These are phyloP conservation scores for Chaetomium sp. DNA, from an alignment of 2,329 filamentous ascomycete species.

Conservation along the genomic window DNA sequence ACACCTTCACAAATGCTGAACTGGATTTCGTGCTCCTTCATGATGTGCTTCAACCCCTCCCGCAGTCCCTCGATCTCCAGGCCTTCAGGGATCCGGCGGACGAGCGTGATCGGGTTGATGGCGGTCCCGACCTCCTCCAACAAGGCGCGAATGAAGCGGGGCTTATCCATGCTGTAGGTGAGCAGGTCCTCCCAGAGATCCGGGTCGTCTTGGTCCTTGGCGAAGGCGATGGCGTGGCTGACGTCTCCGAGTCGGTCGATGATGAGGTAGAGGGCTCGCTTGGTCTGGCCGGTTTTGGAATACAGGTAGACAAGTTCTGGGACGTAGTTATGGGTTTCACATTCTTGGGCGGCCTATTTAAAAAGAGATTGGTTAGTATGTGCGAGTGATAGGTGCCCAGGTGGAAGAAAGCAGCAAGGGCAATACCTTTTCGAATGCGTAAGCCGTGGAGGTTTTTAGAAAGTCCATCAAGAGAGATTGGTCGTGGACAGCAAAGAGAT, in stretches of 20 bases:
- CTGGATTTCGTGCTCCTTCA: slow-evolving; percentile 94
- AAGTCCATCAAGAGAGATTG: slow-evolving; percentile 78
- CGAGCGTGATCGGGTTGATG: slow-evolving; percentile 85
- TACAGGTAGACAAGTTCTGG: slow-evolving; percentile 93
- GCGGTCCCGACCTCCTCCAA: slow-evolving; percentile 91
- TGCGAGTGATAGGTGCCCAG: neutral
- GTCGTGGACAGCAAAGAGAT: slow-evolving; percentile 80
- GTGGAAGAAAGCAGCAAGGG: neutral
- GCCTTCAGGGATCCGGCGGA: slow-evolving; percentile 84
- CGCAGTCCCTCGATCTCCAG: slow-evolving; percentile 86
- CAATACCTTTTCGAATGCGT: slow-evolving; percentile 69
- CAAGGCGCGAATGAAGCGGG: slow-evolving; percentile 83
- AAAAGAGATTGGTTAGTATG: slow-evolving; percentile 12
- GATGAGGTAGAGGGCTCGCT: slow-evolving; percentile 84
- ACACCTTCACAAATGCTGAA: slow-evolving; percentile 87
- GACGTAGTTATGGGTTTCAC: slow-evolving; percentile 73
- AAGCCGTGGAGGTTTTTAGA: slow-evolving; percentile 74
- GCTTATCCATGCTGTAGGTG: slow-evolving; percentile 96
- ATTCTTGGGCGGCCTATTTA: slow-evolving; percentile 61
- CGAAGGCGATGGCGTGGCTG: slow-evolving; percentile 86
- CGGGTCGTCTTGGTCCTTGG: slow-evolving; percentile 84
- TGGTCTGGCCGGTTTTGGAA: slow-evolving; percentile 90
- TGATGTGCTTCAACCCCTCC: slow-evolving; percentile 82
- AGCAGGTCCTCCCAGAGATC: slow-evolving; percentile 94
- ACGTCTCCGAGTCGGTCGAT: slow-evolving; percentile 91